Base-by-base conservation (phyloP, 768 basidiomycete species). In the Suillus ampliporus region DNA sequence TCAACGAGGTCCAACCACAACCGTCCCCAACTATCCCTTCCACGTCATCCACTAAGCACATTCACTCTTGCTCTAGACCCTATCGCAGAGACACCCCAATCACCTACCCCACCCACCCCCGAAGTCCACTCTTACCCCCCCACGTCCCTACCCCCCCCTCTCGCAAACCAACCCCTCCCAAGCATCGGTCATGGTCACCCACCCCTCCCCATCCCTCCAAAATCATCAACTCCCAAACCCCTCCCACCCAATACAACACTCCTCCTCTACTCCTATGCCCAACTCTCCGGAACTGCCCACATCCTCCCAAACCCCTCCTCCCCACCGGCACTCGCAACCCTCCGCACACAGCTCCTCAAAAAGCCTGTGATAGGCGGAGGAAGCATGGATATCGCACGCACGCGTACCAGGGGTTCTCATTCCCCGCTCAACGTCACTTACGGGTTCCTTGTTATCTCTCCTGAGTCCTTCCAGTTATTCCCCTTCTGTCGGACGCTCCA, bases 241-340 rank as follows among this genome's bases (percentile, higher is more conserved):
- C 83, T 85, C 69, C 76, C 83, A 38, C 73, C 82, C 4, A 85
- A 85, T 62, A 80, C 83, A 0, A 90, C 94, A 65, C 77, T 92
- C 19, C 85, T 95, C 21, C 83, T 95, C 2, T 95, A 95, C 73
- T 88, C 94, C 0, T 95, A 95, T 67, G 92, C 88, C 0, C 91
- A 95, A 61, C 82, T 95, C 37, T 78, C 85, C 7, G 94, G 94
- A 5, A 84, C 86, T 0, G 79, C 91, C 19, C 78, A 83, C 26
- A 74, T 94, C 64, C 79, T 84, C 6, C 84, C 89, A 1, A 81
- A 80, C 19, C 65, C 71, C 2, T 69, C 73, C n/a, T 71, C n/a
- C n/a, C n/a, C n/a, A n/a, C n/a, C 74, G 2, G 83, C 85, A 17
- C 84, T 89, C 50, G 70, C 72, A 0, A 79, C 78, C 0, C 78